A percentile compares a stretch with the other conserved stretches of the same genome.
Conservation (phyloP, 352 stramenopile species). For the Phytophthora palmivora region DNA sequence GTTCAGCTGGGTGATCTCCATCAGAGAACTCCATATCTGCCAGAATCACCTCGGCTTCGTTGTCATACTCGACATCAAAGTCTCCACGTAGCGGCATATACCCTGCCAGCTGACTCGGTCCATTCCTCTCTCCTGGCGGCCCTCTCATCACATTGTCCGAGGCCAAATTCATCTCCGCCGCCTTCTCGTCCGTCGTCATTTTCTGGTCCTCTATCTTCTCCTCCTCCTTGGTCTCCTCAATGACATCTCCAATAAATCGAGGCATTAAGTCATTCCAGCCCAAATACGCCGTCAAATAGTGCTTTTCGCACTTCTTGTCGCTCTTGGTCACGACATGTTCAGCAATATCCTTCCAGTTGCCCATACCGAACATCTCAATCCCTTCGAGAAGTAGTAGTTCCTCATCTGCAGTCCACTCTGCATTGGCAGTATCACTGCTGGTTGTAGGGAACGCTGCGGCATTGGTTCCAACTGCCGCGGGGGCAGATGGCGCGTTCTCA, state of each 20-base stretch:
- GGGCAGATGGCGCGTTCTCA: conserved; percentile 7
- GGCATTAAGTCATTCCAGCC: conserved; percentile 64
- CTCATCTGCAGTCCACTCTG: conserved; percentile 94
- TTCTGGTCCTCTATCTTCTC: conserved; percentile 12
- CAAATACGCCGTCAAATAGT: conserved; percentile 89
- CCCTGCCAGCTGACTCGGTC: conserved; percentile 66
- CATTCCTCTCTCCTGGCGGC: conserved; percentile 28
- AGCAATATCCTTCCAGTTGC: conserved; percentile 96
- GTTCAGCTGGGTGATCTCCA: conserved; percentile 89
- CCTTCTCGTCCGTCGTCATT: conserved; percentile 42
- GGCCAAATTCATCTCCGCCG: conserved; percentile 23
- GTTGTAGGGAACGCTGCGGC: conserved; percentile 16
- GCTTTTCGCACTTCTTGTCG: conserved; percentile 90
- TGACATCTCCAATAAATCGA: conserved; percentile 61
- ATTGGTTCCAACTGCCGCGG: conserved; percentile 30
- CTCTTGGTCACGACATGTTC: conserved; percentile 87
- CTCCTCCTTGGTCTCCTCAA: conserved; percentile 39
- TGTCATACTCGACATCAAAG: conserved; percentile 98
- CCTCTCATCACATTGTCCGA: conserved; percentile 26
- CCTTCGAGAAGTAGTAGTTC: conserved; percentile 96
- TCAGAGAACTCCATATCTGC: conserved; percentile 96
- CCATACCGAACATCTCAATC: conserved; percentile 96
- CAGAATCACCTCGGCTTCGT: conserved; percentile 96
- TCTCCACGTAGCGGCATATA: conserved; percentile 97
- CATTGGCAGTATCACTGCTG: conserved; percentile 14